Evolutionary conservation across 768 basidiomycete genomes (phyloP), one percentile per base, ranked within the genome.

Genomic region (Rhizopogon salebrosus): DNA sequence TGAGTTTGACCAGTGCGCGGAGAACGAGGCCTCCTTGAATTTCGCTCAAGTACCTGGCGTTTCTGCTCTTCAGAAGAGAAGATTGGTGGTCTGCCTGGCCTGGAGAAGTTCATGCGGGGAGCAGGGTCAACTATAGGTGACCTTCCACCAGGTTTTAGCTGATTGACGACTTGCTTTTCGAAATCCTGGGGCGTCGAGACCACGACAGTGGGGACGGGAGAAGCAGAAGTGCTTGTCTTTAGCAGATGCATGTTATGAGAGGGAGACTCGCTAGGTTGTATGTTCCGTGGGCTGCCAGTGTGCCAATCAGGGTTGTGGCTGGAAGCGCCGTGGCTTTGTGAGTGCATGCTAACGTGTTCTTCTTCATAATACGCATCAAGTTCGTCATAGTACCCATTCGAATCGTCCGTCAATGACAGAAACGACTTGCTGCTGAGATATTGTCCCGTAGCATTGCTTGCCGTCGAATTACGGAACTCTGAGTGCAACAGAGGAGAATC

Each of bases 81-180:
- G 57, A 73, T 72, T 0, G 66, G 67, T 16, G 77, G 75, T 20
- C 79, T 77, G 49, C 78, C 75, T 41, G 85, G 84, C 45, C 84
- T 72, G 22, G 87, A 87, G 60, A 83, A 87, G 62, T 87, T 88
- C 27, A 76, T 64, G 13, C 72, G 72, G 5, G 74, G 70, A 16
- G 59, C 52, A n/a, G 74, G 72, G 42, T 63, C 64, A 41, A 74
- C 66, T 34, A 80, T 73, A 6, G 78, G 78, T 41, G 72, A 70
- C 20, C 78, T 74, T 16, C 50, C 51, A 9, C 34, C 37, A 67
- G 70, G 6, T 62, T 55, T 37, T 54, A 61, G 42, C 50, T 52
- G 22, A 18, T 14, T 27, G 18, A 37, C 9, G 14, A 34, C 20
- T 14, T 46, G 45, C 22, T 46, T 34, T 9, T 46, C 22, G 27